Percentiles rank a stretch among this genome's conserved stretches.
Conservation (phyloP, 108 stramenopile genomes). For the Cyclotella sp. region DNA sequence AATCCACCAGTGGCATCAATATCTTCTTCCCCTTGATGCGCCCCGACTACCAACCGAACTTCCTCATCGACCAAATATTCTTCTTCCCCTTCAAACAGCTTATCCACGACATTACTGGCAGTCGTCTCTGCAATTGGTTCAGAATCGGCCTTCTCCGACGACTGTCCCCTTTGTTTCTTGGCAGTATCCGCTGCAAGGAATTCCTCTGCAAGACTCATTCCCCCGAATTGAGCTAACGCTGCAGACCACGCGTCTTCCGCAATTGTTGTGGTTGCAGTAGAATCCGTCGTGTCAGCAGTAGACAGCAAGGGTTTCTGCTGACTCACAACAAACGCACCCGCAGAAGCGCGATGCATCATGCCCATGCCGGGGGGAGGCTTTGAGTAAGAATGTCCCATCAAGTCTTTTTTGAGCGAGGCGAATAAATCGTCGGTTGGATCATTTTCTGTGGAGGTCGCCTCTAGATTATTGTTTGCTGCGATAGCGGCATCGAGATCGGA, state of each 20-base stretch:
- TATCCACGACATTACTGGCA: slow-evolving; percentile 27
- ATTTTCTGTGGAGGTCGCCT: slow-evolving; percentile 10
- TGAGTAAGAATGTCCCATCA: slow-evolving; percentile 39
- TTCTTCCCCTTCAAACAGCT: slow-evolving; percentile 47
- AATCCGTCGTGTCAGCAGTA: slow-evolving; percentile 7
- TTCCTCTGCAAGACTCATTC: slow-evolving; percentile 69
- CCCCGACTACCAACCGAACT: slow-evolving; percentile 16
- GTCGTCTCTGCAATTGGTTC: neutral
- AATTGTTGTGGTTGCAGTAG: neutral
- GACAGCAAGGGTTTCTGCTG: slow-evolving; percentile 2
- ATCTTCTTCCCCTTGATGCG: slow-evolving; percentile 1
- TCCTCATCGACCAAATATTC: slow-evolving; percentile 47
- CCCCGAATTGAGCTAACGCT: slow-evolving; percentile 75
- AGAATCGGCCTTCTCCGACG: neutral
- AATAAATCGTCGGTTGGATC: slow-evolving; percentile 57
- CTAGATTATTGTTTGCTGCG: slow-evolving; percentile 47
- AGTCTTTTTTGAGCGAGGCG: slow-evolving; percentile 66
- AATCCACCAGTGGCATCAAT: slow-evolving; percentile 21
- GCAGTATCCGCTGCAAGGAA: slow-evolving; percentile 83
- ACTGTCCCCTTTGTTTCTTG: slow-evolving; percentile 51
- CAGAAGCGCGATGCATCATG: slow-evolving; percentile 34
- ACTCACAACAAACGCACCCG: slow-evolving; percentile 71
- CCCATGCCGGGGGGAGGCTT: slow-evolving; percentile 12
- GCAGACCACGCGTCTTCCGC: slow-evolving; percentile 75
- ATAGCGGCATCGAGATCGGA: slow-evolving; percentile 70